Conservation (phyloP, 2,329 filamentous ascomycete genomes). For the Alternaria rosae region DNA sequence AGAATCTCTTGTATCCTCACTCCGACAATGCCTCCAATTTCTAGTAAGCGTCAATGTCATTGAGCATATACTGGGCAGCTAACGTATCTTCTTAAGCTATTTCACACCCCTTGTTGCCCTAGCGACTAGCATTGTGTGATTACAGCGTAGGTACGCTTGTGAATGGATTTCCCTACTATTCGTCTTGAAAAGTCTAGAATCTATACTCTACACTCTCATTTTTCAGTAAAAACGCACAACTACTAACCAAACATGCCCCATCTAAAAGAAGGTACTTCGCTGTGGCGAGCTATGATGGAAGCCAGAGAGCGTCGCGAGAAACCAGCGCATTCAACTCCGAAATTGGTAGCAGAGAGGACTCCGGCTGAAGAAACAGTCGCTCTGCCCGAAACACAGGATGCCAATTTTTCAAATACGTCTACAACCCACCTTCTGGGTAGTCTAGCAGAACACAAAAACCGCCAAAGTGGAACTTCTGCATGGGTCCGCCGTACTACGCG, state of each 20-base stretch:
- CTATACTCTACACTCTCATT: background rate
- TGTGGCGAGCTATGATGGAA: background rate
- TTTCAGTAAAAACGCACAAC: background rate
- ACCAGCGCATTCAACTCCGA: background rate
- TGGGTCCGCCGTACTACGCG: background rate
- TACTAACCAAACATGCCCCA: background rate
- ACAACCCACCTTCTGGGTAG: background rate
- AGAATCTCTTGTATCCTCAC: background rate
- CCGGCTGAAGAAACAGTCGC: accelerated
- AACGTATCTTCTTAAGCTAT: background rate
- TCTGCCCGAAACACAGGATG: background rate
- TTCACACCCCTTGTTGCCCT: background rate
- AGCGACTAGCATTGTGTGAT: background rate
- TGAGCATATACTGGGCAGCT: background rate
- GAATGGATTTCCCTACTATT: background rate
- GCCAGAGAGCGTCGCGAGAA: too few relatives aligned
- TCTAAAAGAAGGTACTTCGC: background rate
- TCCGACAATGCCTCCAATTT: background rate
- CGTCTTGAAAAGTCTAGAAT: background rate
- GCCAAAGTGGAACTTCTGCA: background rate
- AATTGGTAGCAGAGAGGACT: accelerated
- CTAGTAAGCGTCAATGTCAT: background rate
- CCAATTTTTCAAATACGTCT: background rate
- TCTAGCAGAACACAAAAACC: background rate
- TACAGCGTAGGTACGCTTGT: background rate